phyloP scores from a whole-genome alignment of 345 rosid species.

The Raphanus sativus region DNA sequence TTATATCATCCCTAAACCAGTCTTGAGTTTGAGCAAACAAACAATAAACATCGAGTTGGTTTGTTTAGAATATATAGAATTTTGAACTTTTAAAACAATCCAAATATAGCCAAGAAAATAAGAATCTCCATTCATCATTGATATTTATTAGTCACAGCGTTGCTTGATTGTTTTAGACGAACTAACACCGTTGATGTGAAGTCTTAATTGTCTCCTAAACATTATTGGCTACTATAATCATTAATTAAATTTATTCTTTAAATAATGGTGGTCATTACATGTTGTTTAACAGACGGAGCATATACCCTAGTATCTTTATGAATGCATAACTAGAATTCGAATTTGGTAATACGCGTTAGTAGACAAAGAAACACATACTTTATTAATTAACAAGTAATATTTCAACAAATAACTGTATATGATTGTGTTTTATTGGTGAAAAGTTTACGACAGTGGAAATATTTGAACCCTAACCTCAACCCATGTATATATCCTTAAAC shows the following conservation, averaged over 20 bases:
- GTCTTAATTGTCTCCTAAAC: conserved; percentile 14
- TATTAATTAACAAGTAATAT: background rate
- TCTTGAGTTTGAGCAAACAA: background rate
- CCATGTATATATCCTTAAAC: background rate
- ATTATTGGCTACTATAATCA: background rate
- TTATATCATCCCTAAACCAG: background rate
- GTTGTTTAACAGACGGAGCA: background rate
- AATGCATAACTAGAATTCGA: background rate
- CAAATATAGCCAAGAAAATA: background rate
- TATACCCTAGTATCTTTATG: background rate
- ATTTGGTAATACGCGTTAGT: background rate
- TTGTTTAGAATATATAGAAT: background rate
- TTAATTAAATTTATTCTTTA: background rate
- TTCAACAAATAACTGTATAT: background rate
- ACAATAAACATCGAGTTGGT: background rate
- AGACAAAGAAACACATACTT: background rate
- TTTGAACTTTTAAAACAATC: background rate
- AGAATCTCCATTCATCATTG: background rate
- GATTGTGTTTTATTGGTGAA: background rate
- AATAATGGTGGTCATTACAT: background rate
- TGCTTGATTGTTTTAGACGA: conserved; percentile 15
- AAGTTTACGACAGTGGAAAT: background rate
- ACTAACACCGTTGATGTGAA: conserved; percentile 8
- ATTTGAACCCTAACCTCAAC: background rate
- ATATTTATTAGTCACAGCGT: conserved; percentile 7